phyloP scores from a whole-genome alignment of 768 basidiomycete genomes.

The Leccinum boreale region DNA sequence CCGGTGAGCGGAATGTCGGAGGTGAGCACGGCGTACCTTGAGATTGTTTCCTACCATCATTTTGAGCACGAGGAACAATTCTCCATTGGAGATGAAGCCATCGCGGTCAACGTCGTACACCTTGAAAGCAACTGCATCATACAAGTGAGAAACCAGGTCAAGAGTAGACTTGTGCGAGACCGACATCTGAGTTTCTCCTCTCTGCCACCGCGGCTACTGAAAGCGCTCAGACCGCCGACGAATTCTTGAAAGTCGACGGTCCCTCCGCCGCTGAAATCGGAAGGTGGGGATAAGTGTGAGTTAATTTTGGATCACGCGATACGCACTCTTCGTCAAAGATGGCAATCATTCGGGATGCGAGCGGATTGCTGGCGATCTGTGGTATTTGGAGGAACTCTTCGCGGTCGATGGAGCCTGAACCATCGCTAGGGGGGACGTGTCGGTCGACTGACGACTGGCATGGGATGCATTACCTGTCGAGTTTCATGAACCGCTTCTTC shows the following conservation, averaged over 20 bases:
- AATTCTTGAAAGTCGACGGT: conserved; percentile 99
- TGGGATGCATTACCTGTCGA: conserved; percentile 66
- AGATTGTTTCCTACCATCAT: conserved; percentile 99
- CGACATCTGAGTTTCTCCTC: conserved; percentile 95
- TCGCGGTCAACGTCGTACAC: conserved; percentile 99
- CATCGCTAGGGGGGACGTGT: conserved; percentile 58
- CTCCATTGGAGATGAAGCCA: conserved; percentile 96
- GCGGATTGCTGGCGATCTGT: conserved; percentile 95
- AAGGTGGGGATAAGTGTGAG: background rate
- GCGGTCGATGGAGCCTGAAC: conserved; percentile 95
- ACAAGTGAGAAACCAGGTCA: background rate
- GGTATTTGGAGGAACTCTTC: conserved; percentile 99
- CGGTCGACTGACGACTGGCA: background rate
- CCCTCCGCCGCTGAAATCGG: conserved; percentile 76
- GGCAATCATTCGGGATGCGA: conserved; percentile 97
- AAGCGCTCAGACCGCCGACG: conserved; percentile 95
- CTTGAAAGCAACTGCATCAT: conserved; percentile 90
- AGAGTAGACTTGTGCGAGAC: conserved; percentile 29
- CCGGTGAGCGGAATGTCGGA: background rate
- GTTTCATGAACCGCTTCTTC: conserved; percentile 99
- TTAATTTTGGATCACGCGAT: conserved; percentile 4
- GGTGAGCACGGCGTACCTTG: conserved; percentile 54
- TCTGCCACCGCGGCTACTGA: conserved; percentile 92
- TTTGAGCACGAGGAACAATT: conserved; percentile 96
- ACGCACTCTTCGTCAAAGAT: conserved; percentile 99